These are phyloP conservation scores for Kwoniella shandongensis DNA, from an alignment of 768 basidiomycete species.

Conservation along the genomic window DNA sequence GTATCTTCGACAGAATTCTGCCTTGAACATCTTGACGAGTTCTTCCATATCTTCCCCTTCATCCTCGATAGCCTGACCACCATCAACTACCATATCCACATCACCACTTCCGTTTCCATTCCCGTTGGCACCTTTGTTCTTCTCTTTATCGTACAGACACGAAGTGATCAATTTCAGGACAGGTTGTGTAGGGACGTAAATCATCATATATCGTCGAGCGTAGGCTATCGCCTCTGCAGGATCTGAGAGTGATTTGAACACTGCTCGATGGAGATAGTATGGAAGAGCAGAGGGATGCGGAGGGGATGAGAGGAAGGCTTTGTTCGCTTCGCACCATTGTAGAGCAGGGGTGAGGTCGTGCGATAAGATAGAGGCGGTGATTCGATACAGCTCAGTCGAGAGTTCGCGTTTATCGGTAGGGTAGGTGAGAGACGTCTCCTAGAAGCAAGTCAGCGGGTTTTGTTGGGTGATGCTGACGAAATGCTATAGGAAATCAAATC, in stretches of 20 bases:
- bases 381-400: constrained; percentile 33
- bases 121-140: constrained; percentile 54
- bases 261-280: constrained; percentile 85
- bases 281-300: constrained; percentile 75
- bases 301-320: constrained; percentile 62
- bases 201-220: constrained; percentile 61
- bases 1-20: constrained; percentile 81
- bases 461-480: background rate
- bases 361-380: constrained; percentile 30
- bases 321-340: constrained; percentile 72
- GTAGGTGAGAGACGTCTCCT: constrained; percentile 39
- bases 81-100: background rate
- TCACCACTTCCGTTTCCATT: background rate
- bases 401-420: constrained; percentile 21
- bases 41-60: constrained; percentile 5
- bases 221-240: constrained; percentile 66
- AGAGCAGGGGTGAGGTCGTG: constrained; percentile 64
- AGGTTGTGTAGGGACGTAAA: constrained; percentile 63
- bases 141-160: constrained; percentile 57
- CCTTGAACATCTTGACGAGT: constrained; percentile 77
- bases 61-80: background rate
- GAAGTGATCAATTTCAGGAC: constrained; percentile 46
- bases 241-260: constrained; percentile 74
- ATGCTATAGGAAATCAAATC: background rate
- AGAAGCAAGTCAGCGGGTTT: background rate